These are phyloP conservation scores for Psilocybe azurescens DNA, from an alignment of 768 basidiomycete genomes.

Conservation along the genomic window DNA sequence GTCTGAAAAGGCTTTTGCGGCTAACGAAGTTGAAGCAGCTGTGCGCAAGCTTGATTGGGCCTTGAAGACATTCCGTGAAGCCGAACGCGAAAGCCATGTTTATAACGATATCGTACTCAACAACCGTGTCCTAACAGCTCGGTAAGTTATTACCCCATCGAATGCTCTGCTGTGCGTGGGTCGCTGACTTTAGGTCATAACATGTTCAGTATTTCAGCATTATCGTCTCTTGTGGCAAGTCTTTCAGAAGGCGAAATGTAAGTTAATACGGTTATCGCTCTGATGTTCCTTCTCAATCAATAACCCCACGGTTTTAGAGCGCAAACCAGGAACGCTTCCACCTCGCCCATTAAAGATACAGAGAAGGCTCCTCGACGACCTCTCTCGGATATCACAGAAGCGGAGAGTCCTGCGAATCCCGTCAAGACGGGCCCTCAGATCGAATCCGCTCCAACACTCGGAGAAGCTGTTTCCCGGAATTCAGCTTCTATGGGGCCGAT, in stretches of 20 bases:
- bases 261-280: not conserved
- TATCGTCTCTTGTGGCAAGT: not conserved
- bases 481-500: no score
- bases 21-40: not conserved
- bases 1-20: not conserved
- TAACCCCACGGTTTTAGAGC: not conserved
- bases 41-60: not conserved
- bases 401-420: no score
- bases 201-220: not conserved
- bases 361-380: no score
- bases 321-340: not conserved
- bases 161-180: not conserved
- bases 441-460: no score
- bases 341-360: no score
- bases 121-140: not conserved
- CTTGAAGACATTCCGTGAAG: not conserved
- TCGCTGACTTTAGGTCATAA: not conserved
- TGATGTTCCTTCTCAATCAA: no score
- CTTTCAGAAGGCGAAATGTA: constrained; percentile 1
- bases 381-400: no score
- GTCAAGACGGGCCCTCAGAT: no score
- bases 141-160: not conserved
- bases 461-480: no score
- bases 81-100: not conserved
- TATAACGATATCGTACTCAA: not conserved